A percentile compares a stretch with the other conserved stretches of the same genome.
phyloP scores from a whole-genome alignment of 495 filamentous ascomycete species.

The Cryomyces antarcticus region DNA sequence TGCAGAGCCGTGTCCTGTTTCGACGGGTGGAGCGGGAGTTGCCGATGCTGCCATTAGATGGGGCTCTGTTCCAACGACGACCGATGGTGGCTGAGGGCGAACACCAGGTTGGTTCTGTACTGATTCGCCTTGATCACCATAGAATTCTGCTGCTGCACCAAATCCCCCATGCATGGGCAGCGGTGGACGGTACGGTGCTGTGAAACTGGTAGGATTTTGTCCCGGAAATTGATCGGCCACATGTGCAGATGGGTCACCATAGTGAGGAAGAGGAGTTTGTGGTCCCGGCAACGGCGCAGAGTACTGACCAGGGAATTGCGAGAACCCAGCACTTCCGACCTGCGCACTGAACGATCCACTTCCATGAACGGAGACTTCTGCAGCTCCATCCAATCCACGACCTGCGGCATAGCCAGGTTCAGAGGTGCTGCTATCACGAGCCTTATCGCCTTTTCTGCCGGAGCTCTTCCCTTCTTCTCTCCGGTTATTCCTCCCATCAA shows the following conservation, averaged over 20 bases:
- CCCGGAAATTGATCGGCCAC: constrained; percentile 38
- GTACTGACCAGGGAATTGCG: constrained; percentile 26
- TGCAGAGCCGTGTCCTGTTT: constrained; percentile 21
- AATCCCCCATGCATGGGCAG: constrained; percentile 7
- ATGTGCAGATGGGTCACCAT: constrained; percentile 27
- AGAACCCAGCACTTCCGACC: constrained; percentile 18
- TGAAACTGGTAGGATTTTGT: constrained; percentile 26
- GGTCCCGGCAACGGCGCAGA: constrained; percentile 12
- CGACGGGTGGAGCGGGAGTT: constrained; percentile 11
- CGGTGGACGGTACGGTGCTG: constrained; percentile 32
- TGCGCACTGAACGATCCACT: constrained; percentile 20
- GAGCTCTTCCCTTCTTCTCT: constrained; percentile 1
- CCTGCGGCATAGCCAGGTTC: constrained; percentile 13
- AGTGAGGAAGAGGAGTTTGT: constrained; percentile 6
- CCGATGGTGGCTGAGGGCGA: constrained; percentile 28
- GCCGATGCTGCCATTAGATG: constrained; percentile 17
- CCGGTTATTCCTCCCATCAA: constrained; percentile 4
- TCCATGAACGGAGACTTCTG: constrained; percentile 9
- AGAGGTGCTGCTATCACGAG: constrained; percentile 5
- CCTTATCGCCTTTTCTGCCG: background rate
- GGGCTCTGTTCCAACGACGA: constrained; percentile 26
- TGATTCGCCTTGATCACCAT: constrained; percentile 43
- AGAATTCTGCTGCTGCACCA: constrained; percentile 46
- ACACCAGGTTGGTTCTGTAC: constrained; percentile 40
- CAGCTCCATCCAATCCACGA: constrained; percentile 2